Percentiles rank a stretch among this genome's conserved stretches.
Conservation (phyloP, 2,329 filamentous ascomycete species). For the Ophiocordyceps camponoti-floridani region DNA sequence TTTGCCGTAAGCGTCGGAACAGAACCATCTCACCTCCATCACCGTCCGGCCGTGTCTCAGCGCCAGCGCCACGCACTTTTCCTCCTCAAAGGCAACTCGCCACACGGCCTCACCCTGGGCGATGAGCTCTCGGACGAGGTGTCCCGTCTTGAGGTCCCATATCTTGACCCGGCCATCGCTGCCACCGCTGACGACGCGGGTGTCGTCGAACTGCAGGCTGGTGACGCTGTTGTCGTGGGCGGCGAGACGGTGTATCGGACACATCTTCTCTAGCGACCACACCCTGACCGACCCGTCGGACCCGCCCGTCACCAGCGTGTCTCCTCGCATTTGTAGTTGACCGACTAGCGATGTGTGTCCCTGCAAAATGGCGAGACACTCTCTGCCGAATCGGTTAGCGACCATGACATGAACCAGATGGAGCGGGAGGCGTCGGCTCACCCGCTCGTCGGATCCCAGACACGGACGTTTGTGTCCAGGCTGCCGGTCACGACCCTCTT, state of each 20-base stretch:
- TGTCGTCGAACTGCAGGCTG: conserved; percentile 92
- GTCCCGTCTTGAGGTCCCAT: conserved; percentile 88
- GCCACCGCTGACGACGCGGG: conserved; percentile 84
- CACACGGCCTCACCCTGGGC: conserved; percentile 88
- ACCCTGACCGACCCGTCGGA: conserved; percentile 92
- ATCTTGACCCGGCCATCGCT: conserved; percentile 97
- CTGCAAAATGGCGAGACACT: conserved; percentile 81
- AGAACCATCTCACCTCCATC: conserved; percentile 69
- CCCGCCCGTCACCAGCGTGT: conserved; percentile 88
- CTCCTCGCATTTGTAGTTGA: conserved; percentile 85
- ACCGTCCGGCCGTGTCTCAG: conserved; percentile 71
- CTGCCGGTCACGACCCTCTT: conserved; percentile 86
- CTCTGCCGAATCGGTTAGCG: conserved; percentile 24
- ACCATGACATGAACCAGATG: background rate
- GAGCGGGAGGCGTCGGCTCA: conserved; percentile 20
- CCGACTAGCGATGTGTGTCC: conserved; percentile 94
- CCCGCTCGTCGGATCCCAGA: conserved; percentile 88
- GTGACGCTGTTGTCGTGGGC: conserved; percentile 98
- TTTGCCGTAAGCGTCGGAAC: background rate
- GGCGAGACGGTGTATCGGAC: conserved; percentile 81
- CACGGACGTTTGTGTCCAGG: conserved; percentile 87
- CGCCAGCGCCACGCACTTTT: conserved; percentile 94
- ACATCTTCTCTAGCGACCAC: conserved; percentile 84
- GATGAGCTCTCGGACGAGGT: conserved; percentile 78
- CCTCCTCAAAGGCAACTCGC: conserved; percentile 94